Evolutionary conservation across 495 filamentous ascomycete genomes (phyloP).

Genomic region (Penicillium verhagenii): DNA sequence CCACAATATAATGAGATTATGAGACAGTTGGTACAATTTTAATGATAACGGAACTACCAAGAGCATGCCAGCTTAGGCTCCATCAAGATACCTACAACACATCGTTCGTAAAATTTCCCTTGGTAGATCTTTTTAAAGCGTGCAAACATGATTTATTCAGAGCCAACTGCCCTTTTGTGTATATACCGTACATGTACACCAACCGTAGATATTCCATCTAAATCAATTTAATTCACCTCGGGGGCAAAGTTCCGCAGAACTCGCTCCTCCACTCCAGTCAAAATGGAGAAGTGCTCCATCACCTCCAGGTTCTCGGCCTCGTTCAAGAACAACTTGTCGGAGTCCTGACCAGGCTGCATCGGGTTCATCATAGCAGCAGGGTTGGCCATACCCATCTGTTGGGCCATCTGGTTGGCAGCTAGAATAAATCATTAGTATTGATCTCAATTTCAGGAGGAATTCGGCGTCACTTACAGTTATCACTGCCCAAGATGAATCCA

Average conservation of each 20-base stretch:
- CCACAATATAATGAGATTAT: conserved; percentile 6
- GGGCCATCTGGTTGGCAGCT: conserved; percentile 93
- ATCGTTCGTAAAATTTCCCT: background rate
- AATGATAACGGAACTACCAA: conserved; percentile 8
- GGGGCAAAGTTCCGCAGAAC: conserved; percentile 55
- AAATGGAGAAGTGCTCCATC: conserved; percentile 84
- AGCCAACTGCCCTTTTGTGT: conserved; percentile 2
- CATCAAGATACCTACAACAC: background rate
- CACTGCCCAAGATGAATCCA: conserved; percentile 91
- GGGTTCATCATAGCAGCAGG: conserved; percentile 66
- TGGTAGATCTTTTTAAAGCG: background rate
- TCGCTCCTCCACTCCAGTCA: conserved; percentile 83
- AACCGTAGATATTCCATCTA: conserved; percentile 1
- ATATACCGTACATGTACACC: conserved; percentile 7
- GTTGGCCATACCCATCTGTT: conserved; percentile 86
- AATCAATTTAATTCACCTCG: conserved; percentile 16
- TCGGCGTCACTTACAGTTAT: conserved; percentile 68
- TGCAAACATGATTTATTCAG: background rate
- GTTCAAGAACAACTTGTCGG: conserved; percentile 84
- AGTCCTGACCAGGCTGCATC: conserved; percentile 92
- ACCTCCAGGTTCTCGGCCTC: conserved; percentile 97
- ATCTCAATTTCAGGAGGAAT: background rate
- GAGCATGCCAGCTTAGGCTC: background rate
- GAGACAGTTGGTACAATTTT: conserved; percentile 15
- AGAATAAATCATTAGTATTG: conserved; percentile 11